These are phyloP conservation scores for Kwoniella heveanensis DNA, from an alignment of 768 basidiomycete species.

Conservation along the genomic window DNA sequence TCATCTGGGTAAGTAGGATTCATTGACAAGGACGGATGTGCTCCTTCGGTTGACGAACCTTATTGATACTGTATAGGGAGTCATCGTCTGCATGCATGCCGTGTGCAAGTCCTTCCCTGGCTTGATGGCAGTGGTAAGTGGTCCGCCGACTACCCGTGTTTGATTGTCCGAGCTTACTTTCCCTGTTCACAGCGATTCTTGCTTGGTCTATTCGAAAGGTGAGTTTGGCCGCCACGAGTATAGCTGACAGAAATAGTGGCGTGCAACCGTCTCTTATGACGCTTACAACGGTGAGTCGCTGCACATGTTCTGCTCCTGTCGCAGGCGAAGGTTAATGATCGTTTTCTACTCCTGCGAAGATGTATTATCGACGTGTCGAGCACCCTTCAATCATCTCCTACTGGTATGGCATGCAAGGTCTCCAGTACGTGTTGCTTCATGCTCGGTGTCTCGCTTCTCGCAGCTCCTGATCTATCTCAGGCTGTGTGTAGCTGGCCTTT, in stretches of 20 bases:
- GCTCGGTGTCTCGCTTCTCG: not conserved
- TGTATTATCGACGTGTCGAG: conserved; percentile 64
- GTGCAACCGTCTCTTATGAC: conserved; percentile 40
- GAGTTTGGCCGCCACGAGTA: not conserved
- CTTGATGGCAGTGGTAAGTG: conserved; percentile 30
- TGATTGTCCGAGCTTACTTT: not conserved
- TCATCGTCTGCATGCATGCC: conserved; percentile 61
- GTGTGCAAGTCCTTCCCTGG: conserved; percentile 58
- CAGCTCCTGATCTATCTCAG: conserved; percentile 4
- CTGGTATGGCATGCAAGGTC: conserved; percentile 41
- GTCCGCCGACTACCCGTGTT: not conserved
- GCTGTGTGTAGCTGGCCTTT: conserved; percentile 59
- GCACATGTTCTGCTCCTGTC: no score
- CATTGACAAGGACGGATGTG: not conserved
- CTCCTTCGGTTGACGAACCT: no score
- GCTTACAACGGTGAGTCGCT: conserved; percentile 55
- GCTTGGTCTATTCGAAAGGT: conserved; percentile 31
- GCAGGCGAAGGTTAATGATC: no score
- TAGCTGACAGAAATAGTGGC: conserved; percentile 17
- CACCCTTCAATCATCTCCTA: conserved; percentile 56
- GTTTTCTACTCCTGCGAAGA: conserved; percentile 49
- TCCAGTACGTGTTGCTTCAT: conserved; percentile 20
- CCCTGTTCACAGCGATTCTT: conserved; percentile 8
- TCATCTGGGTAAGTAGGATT: conserved; percentile 21
- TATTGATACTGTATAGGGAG: conserved; percentile 59